phyloP scores from a whole-genome alignment of 495 filamentous ascomycete genomes.

The Aspergillus carlsbadensis region DNA sequence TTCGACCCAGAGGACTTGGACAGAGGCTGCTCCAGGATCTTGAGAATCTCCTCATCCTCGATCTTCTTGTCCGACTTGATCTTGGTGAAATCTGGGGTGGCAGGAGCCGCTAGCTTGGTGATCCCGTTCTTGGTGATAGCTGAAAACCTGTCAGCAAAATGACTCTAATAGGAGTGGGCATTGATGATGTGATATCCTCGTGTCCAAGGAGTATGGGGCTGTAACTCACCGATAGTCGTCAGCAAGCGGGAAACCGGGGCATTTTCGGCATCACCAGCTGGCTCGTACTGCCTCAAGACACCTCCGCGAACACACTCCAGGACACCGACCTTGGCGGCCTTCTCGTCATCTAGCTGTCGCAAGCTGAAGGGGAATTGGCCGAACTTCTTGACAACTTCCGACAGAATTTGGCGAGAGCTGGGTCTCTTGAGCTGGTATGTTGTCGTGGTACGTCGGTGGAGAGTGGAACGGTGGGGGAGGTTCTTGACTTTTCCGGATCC shows the following conservation, averaged over 20 bases:
- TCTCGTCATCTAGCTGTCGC: slow-evolving; percentile 94
- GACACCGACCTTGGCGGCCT: slow-evolving; percentile 92
- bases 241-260: slow-evolving; percentile 80
- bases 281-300: slow-evolving; percentile 92
- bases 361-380: slow-evolving; percentile 97
- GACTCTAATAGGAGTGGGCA: slow-evolving; percentile 13
- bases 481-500: slow-evolving; percentile 94
- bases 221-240: slow-evolving; percentile 80
- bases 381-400: slow-evolving; percentile 94
- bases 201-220: neutral
- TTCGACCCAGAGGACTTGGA: slow-evolving; percentile 72
- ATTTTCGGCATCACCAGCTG: slow-evolving; percentile 87
- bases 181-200: neutral
- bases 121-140: slow-evolving; percentile 98
- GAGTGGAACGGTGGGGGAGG: slow-evolving; percentile 78
- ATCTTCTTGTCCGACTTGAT: slow-evolving; percentile 97
- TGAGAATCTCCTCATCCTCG: slow-evolving; percentile 88
- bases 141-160: slow-evolving; percentile 34
- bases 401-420: slow-evolving; percentile 84
- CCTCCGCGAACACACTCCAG: slow-evolving; percentile 90
- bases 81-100: slow-evolving; percentile 69
- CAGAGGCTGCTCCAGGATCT: slow-evolving; percentile 86
- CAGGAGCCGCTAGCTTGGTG: slow-evolving; percentile 75
- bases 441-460: slow-evolving; percentile 88
- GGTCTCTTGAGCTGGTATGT: slow-evolving; percentile 90